A percentile compares a stretch with the other conserved stretches of the same genome.
Conservation (phyloP, 176 grass and related monocot species). For the Avena sativa region DNA sequence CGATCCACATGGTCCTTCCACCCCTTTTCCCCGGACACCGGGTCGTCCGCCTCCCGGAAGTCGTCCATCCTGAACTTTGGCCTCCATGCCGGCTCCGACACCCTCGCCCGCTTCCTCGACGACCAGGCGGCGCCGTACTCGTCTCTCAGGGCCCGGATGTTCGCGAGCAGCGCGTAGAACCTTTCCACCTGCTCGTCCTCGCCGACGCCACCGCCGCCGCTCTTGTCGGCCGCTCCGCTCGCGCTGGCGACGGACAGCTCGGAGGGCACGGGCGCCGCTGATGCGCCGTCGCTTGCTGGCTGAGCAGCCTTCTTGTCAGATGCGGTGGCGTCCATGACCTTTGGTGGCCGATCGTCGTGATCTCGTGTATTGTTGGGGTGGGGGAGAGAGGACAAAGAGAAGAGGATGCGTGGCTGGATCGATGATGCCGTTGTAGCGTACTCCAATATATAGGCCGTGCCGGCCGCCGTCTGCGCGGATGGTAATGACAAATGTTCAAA, state of each 20-base stretch:
- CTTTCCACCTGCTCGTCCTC: slow-evolving; percentile 51
- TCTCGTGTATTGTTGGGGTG: background rate
- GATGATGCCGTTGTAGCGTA: background rate
- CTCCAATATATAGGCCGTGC: background rate
- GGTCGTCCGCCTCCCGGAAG: slow-evolving; percentile 21
- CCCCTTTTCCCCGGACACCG: background rate
- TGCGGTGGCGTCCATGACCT: background rate
- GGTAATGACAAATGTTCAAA: background rate
- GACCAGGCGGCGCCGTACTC: background rate
- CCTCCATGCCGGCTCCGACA: slow-evolving; percentile 39
- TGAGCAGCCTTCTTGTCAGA: background rate
- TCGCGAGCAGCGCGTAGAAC: slow-evolving; percentile 57
- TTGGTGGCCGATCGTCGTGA: background rate
- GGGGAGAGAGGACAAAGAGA: background rate
- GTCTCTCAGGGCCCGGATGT: slow-evolving; percentile 40
- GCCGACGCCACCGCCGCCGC: background rate
- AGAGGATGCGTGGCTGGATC: background rate
- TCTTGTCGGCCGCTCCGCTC: background rate
- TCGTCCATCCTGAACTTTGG: slow-evolving; percentile 53
- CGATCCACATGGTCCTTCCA: background rate
- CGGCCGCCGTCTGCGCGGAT: background rate
- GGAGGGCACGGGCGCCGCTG: background rate
- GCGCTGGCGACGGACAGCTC: background rate
- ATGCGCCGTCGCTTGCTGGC: background rate
- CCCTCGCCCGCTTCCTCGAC: slow-evolving; percentile 43